Base-by-base conservation (phyloP, 2,329 filamentous ascomycete species). In the Alternaria incomplexa region DNA sequence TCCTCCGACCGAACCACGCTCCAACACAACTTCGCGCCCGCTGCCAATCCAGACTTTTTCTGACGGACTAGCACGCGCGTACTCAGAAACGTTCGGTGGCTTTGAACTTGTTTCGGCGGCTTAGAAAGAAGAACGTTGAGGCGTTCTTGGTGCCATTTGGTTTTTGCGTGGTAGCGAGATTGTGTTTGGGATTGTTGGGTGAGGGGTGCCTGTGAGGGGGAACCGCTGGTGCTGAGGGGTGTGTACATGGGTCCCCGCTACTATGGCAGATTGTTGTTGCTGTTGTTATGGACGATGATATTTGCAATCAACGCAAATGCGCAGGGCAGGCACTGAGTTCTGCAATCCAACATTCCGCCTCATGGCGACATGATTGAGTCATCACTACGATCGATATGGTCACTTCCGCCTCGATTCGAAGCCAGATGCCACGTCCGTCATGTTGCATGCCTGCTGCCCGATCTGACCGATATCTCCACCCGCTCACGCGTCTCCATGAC, bases 381-480 rank as follows among this genome's bases (percentile, higher is more conserved):
- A 60, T 36, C 28, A 55, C 32, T 51, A 22, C 11, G 28, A 51
- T 36, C 12, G 5, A n/a, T 23, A 51, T 36, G 48, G 3, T 5
- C 28, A 22, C 48, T 51, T 17, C 13, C 50, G 13, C n/a, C n/a
- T 55, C 20, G 13, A 17, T 8, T 53, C 25, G 17, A 25, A 17
- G 26, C 23, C 36, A 45, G 23, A 32, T 50, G 20, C 36, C 15
- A 25, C 22, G n/a, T 17, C 20, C 45, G 56, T 52, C 44, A 25
- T 46, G 17, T 26, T 59, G 48, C 48, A 52, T 52, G 13, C 9
- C 48, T 36, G 28, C 48, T 40, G 48, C 44, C 44, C 32, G 52
- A 32, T 46, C 54, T 56, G n/a, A 56, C 58, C 58, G 58, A 46
- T 30, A 36, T n/a, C 12, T n/a, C 17, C 58, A 50, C 52, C 44